Conservation (phyloP, 208 protist species). For the Trypanosoma scelopori region DNA sequence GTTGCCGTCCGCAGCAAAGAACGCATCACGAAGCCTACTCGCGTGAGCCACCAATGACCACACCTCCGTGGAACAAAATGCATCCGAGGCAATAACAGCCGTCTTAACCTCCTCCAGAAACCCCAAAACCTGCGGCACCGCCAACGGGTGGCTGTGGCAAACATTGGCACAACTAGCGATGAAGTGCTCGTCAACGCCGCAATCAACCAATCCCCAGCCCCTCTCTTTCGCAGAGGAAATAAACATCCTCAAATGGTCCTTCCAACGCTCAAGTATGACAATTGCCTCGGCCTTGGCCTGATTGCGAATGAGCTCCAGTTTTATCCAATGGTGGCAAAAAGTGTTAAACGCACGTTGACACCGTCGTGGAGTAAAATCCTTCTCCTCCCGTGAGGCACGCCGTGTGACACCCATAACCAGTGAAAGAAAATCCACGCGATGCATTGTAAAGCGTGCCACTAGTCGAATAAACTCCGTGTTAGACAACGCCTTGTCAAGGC, state of each 20-base stretch:
- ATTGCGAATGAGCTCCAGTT: constrained; percentile 71
- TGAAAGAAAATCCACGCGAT: constrained; percentile 77
- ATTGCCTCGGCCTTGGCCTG: constrained; percentile 34
- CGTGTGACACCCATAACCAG: constrained; percentile 63
- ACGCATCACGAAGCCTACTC: constrained; percentile 20
- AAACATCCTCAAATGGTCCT: constrained; percentile 78
- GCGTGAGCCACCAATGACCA: not conserved
- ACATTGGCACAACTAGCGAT: constrained; percentile 51
- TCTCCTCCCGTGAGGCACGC: constrained; percentile 16
- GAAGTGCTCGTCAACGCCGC: constrained; percentile 75
- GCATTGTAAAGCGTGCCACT: constrained; percentile 80
- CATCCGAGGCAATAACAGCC: not conserved
- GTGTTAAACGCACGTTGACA: constrained; percentile 77
- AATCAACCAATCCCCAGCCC: constrained; percentile 54
- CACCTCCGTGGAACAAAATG: constrained; percentile 9
- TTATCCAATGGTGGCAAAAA: constrained; percentile 73
- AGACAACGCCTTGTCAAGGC: constrained; percentile 28
- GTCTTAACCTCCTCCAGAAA: constrained; percentile 41
- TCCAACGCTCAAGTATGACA: constrained; percentile 68
- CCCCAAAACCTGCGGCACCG: constrained; percentile 22
- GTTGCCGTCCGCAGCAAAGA: constrained; percentile 19
- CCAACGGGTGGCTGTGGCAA: constrained; percentile 35
- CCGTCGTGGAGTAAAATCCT: constrained; percentile 21
- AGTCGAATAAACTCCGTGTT: constrained; percentile 49
- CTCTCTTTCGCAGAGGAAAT: constrained; percentile 47